These are phyloP conservation scores for Mycena floridula DNA, from an alignment of 768 basidiomycete genomes.

Conservation along the genomic window DNA sequence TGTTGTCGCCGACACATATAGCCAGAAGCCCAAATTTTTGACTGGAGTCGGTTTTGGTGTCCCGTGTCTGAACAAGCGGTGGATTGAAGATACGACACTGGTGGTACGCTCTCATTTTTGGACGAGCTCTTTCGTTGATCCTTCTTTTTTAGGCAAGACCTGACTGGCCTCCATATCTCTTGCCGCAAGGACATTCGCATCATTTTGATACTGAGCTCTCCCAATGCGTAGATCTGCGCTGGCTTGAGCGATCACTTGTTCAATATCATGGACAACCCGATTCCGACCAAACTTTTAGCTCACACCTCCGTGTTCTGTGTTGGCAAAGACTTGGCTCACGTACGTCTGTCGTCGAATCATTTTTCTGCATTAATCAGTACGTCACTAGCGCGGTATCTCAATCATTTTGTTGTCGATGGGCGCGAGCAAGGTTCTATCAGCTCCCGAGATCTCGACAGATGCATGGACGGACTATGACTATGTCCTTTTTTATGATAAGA, in stretches of 20 bases:
- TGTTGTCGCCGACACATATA: slow-evolving; percentile 58
- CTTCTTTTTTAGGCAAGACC: too few relatives aligned
- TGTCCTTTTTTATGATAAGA: slow-evolving; percentile 51
- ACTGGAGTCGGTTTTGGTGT: slow-evolving; percentile 81
- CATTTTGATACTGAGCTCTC: slow-evolving; percentile 26
- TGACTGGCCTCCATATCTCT: slow-evolving; percentile 35
- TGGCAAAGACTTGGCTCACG: slow-evolving; percentile 48
- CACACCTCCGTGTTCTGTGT: slow-evolving; percentile 55
- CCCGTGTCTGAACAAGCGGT: slow-evolving; percentile 65
- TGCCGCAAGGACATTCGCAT: slow-evolving; percentile 52
- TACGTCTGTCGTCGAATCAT: slow-evolving; percentile 2
- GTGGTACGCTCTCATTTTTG: slow-evolving; percentile 22
- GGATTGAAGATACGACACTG: slow-evolving; percentile 38
- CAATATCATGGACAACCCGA: slow-evolving; percentile 53
- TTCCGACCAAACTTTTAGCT: slow-evolving; percentile 52
- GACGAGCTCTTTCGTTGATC: too few relatives aligned
- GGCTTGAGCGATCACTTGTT: slow-evolving; percentile 39
- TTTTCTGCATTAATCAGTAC: neutral
- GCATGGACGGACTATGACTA: slow-evolving; percentile 48
- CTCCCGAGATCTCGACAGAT: slow-evolving; percentile 40
- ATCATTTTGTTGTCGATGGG: slow-evolving; percentile 78
- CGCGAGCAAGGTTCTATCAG: slow-evolving; percentile 63
- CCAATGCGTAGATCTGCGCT: slow-evolving; percentile 43
- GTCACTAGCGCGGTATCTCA: slow-evolving; percentile 22
- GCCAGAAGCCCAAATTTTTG: slow-evolving; percentile 74